These are phyloP conservation scores for Thalassiosira livingstoniorum DNA, from an alignment of 352 stramenopile genomes.

Conservation along the genomic window DNA sequence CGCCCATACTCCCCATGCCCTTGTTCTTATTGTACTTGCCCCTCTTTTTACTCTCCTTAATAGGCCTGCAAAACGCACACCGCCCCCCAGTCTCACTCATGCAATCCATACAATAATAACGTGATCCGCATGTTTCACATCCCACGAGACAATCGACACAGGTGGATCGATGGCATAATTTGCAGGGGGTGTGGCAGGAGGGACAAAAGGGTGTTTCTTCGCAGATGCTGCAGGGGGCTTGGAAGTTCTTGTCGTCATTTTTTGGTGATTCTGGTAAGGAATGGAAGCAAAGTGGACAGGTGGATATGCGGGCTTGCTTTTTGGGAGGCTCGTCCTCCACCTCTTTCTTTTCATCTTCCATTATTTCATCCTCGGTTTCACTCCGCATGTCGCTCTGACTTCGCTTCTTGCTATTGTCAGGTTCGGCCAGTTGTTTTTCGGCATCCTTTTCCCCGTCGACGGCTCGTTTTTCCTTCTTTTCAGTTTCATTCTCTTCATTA, in stretches of 20 bases:
- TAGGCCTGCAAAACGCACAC: constrained; percentile 36
- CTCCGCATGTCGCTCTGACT: too few relatives aligned
- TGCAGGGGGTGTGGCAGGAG: constrained; percentile 37
- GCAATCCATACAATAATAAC: constrained; percentile 53
- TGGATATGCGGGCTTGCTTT: constrained; percentile 19
- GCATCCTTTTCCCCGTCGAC: too few relatives aligned
- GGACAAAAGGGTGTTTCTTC: constrained; percentile 51
- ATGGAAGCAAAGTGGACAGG: constrained; percentile 52
- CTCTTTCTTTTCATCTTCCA: too few relatives aligned
- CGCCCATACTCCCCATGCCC: too few relatives aligned
- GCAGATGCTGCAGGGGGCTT: constrained; percentile 43
- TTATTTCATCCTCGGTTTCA: too few relatives aligned
- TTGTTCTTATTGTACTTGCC: too few relatives aligned
- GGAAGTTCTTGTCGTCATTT: too few relatives aligned
- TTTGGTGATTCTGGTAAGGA: constrained; percentile 10
- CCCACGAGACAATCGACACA: constrained; percentile 56
- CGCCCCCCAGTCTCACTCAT: constrained; percentile 28
- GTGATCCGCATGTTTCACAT: constrained; percentile 42
- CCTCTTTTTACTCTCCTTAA: constrained; percentile 1
- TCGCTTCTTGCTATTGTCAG: constrained; percentile 18
- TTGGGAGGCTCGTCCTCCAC: constrained; percentile 10
- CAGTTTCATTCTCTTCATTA: too few relatives aligned
- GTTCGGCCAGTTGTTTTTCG: background rate
- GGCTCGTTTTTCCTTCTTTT: too few relatives aligned
- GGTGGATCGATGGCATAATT: constrained; percentile 22